Evolutionary conservation across 164 flowering plant species (phyloP).

Genomic region (Taxillus chinensis): DNA sequence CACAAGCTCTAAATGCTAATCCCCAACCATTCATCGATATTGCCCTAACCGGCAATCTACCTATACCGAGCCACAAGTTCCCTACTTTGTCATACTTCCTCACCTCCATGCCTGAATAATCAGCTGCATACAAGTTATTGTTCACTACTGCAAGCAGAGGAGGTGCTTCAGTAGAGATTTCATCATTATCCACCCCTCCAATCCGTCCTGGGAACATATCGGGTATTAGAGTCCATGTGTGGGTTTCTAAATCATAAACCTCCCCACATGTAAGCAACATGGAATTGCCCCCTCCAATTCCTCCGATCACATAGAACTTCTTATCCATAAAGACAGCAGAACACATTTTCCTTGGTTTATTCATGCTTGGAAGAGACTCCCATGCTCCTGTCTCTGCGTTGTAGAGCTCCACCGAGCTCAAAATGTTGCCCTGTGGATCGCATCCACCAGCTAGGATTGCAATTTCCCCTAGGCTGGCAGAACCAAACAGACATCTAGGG

Average conservation of each 20-base stretch:
- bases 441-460: conserved; percentile 35
- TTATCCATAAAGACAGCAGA: conserved; percentile 32
- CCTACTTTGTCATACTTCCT: conserved; percentile 27
- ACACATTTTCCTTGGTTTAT: conserved; percentile 36
- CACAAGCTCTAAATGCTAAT: conserved; percentile 17
- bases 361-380: conserved; percentile 24
- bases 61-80: conserved; percentile 21
- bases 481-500: conserved; percentile 17
- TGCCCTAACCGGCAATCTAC: conserved; percentile 28
- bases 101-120: conserved; percentile 21
- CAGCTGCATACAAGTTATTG: conserved; percentile 34
- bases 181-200: conserved; percentile 1
- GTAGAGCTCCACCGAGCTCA: conserved; percentile 34
- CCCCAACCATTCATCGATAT: conserved; percentile 33
- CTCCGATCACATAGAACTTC: conserved; percentile 37
- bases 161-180: conserved; percentile 28
- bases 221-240: conserved; percentile 30
- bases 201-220: conserved; percentile 23
- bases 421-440: conserved; percentile 18
- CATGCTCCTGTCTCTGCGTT: conserved; percentile 27
- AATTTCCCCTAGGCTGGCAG: conserved; percentile 28
- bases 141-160: conserved; percentile 38
- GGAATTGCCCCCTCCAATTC: conserved; percentile 20
- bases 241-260: conserved; percentile 21
- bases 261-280: conserved; percentile 27